Conservation (phyloP, 108 stramenopile species). For the Nitzschia inconspicua region DNA sequence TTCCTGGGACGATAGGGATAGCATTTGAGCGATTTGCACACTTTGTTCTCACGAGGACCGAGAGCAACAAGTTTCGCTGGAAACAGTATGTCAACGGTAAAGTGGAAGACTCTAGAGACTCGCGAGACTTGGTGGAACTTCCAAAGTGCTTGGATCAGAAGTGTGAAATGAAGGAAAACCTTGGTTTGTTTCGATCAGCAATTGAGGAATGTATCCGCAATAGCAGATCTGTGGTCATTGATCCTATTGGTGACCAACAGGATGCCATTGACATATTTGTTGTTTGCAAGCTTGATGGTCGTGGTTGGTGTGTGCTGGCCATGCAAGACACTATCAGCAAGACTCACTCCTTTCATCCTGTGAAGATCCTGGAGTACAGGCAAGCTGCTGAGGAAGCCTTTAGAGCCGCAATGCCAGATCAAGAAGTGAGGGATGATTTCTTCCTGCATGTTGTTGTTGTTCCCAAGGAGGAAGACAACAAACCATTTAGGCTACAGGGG, state of each 20-base stretch:
- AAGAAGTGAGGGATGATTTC: slow-evolving; percentile 1
- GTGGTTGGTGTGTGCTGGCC: neutral
- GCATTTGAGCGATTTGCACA: too few species aligned
- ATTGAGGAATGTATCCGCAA: neutral
- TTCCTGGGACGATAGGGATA: too few species aligned
- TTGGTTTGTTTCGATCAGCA: neutral
- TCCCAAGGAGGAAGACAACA: neutral
- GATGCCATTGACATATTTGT: neutral
- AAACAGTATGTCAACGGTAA: too few species aligned
- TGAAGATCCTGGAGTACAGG: neutral
- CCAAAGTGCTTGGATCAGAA: neutral
- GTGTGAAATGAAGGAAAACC: neutral
- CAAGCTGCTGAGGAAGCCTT: neutral
- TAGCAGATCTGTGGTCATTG: neutral
- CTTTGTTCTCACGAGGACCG: too few species aligned
- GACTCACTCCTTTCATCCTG: slow-evolving; percentile 1
- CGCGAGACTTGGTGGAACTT: neutral
- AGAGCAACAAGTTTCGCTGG: too few species aligned
- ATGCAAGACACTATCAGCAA: slow-evolving; percentile 1
- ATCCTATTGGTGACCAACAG: neutral
- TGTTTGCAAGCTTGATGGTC: neutral
- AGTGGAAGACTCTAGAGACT: too few species aligned
- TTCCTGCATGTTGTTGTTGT: neutral
- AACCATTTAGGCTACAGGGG: neutral
- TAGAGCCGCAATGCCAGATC: neutral